Evolutionary conservation across 257 asterid genomes (phyloP).

Genomic region (Phtheirospermum japonicum): DNA sequence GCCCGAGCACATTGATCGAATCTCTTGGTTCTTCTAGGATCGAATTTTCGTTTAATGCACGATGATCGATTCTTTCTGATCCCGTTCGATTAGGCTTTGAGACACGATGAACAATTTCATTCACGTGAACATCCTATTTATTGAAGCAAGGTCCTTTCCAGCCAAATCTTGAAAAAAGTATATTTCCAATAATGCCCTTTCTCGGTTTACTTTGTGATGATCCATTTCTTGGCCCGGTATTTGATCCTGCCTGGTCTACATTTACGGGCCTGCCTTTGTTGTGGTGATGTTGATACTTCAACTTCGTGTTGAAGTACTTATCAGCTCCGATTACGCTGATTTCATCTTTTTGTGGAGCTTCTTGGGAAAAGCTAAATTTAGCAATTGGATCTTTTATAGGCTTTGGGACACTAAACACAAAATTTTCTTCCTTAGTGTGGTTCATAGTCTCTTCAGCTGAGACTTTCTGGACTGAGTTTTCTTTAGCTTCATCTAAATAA

Average conservation of each 20-base stretch:
- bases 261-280: neutral
- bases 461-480: conserved; percentile 43
- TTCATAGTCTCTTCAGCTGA: conserved; percentile 12
- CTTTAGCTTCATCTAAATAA: conserved; percentile 60
- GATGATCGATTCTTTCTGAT: conserved; percentile 21
- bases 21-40: conserved; percentile 26
- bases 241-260: neutral
- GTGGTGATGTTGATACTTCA: conserved; percentile 34
- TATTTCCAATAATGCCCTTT: conserved; percentile 32
- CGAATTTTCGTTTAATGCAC: conserved; percentile 29
- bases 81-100: conserved; percentile 28
- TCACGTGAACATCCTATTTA: conserved; percentile 38
- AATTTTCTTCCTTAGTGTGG: no score
- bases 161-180: conserved; percentile 43
- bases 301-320: conserved; percentile 69
- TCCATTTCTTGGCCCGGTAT: conserved; percentile 4
- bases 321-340: conserved; percentile 74
- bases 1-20: conserved; percentile 72
- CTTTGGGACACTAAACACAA: no score
- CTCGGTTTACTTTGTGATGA: conserved; percentile 35
- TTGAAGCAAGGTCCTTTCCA: conserved; percentile 60
- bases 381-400: conserved; percentile 43
- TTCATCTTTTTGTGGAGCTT: conserved; percentile 43
- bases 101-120: no score
- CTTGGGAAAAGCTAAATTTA: conserved; percentile 41